Evolutionary conservation across 2,329 filamentous ascomycete genomes (phyloP).

Genomic region (Fusarium lateritium): DNA sequence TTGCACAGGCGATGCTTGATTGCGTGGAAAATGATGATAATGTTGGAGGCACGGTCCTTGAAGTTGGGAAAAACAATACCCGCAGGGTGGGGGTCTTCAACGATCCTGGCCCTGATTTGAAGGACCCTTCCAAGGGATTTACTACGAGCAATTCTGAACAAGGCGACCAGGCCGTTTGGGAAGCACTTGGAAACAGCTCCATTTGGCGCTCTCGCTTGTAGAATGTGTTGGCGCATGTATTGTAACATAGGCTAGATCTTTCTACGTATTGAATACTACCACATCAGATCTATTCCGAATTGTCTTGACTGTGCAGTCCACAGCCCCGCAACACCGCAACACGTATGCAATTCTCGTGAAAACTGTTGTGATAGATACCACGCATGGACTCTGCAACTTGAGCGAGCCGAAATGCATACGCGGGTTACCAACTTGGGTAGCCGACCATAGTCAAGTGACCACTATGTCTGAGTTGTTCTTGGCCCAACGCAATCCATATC

Average conservation of each 20-base stretch:
- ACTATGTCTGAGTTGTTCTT: conserved; percentile 14
- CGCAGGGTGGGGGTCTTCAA: conserved; percentile 55
- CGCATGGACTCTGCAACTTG: background rate
- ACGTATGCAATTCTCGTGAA: background rate
- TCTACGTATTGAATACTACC: background rate
- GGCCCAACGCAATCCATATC: background rate
- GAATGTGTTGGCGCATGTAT: background rate
- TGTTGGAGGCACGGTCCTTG: conserved; percentile 59
- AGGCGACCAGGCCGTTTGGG: conserved; percentile 49
- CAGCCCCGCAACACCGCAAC: background rate
- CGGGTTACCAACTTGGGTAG: conserved; percentile 5
- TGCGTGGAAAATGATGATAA: conserved; percentile 54
- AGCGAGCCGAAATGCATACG: background rate
- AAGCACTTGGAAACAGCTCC: conserved; percentile 44
- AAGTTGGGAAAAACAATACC: conserved; percentile 54
- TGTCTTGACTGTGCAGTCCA: too few relatives aligned
- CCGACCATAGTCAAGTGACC: conserved; percentile 27
- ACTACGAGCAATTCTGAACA: conserved; percentile 48
- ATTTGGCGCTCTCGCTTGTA: conserved; percentile 46
- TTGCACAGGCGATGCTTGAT: conserved; percentile 61
- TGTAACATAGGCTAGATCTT: background rate
- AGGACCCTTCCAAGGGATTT: conserved; percentile 47
- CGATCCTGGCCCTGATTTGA: conserved; percentile 57
- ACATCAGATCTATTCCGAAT: background rate
- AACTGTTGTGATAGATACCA: background rate